Evolutionary conservation across 805 yeast species (phyloP).

Genomic region (Yarrowia divulgata): DNA sequence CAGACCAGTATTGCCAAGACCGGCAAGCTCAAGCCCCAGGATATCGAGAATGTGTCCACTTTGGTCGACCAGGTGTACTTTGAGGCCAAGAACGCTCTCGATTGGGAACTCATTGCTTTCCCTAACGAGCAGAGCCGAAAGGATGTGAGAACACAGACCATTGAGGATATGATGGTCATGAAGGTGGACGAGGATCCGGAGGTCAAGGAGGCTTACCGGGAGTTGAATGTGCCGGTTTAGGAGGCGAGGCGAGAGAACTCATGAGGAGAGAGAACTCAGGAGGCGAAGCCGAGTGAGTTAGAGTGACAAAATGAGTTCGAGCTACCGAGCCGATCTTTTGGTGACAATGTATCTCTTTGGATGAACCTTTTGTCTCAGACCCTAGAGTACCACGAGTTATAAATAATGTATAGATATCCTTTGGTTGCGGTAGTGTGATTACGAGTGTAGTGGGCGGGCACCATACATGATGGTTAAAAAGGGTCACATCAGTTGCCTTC

Average conservation of each 20-base stretch:
- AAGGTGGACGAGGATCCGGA: constrained; percentile 37
- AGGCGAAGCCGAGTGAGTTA: not conserved
- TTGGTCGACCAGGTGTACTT: constrained; percentile 33
- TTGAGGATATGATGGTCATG: constrained; percentile 25
- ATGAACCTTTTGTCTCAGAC: too few relatives aligned
- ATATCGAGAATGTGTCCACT: constrained; percentile 23
- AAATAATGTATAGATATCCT: not conserved
- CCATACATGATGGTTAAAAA: too few relatives aligned
- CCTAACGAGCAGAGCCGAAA: not conserved
- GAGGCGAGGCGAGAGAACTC: too few relatives aligned
- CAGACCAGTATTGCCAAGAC: constrained; percentile 31
- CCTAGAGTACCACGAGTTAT: too few relatives aligned
- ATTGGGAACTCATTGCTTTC: constrained; percentile 36
- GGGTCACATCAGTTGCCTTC: too few relatives aligned
- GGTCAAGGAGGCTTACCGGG: constrained; percentile 25
- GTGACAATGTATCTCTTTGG: too few relatives aligned
- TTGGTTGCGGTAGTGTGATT: too few relatives aligned
- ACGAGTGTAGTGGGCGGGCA: too few relatives aligned
- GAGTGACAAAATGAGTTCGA: too few relatives aligned
- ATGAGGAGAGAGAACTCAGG: too few relatives aligned
- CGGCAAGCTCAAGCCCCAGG: constrained; percentile 36
- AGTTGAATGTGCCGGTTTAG: constrained; percentile 19
- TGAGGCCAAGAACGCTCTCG: constrained; percentile 32
- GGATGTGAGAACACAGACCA: constrained; percentile 23
- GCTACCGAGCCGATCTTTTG: not conserved